Conservation (phyloP, 768 basidiomycete species). For the Leccinum subgranulosum region DNA sequence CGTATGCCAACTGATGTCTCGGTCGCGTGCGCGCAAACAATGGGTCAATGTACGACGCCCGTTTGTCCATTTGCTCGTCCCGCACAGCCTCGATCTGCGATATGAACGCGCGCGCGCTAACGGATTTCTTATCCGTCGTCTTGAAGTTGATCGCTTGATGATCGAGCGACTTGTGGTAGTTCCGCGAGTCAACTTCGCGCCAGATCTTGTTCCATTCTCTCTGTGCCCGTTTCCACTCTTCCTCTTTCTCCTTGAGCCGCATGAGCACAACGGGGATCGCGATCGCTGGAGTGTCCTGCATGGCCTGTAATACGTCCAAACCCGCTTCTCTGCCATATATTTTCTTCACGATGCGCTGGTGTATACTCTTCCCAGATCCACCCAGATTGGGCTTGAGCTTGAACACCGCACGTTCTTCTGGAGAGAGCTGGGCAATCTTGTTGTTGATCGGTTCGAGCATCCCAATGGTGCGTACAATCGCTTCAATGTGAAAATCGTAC, state of each 20-base stretch:
- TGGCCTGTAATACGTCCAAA: conserved; percentile 74
- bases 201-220: conserved; percentile 99
- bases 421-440: conserved; percentile 75
- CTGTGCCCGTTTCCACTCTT: conserved; percentile 97
- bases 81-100: conserved; percentile 81
- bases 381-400: conserved; percentile 88
- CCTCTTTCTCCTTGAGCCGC: conserved; percentile 93
- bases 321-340: conserved; percentile 90
- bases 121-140: conserved; percentile 81
- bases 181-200: conserved; percentile 93
- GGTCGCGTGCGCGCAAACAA: conserved; percentile 58
- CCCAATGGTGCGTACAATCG: conserved; percentile 85
- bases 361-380: conserved; percentile 81
- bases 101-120: conserved; percentile 72
- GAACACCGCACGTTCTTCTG: conserved; percentile 77
- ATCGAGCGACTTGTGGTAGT: conserved; percentile 91
- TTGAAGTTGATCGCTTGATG: conserved; percentile 93
- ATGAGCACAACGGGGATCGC: conserved; percentile 89
- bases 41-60: conserved; percentile 56
- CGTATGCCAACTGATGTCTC: conserved; percentile 77
- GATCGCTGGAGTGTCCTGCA: conserved; percentile 88
- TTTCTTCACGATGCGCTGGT: conserved; percentile 94
- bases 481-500: conserved; percentile 98
- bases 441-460: conserved; percentile 89
- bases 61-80: conserved; percentile 76